Evolutionary conservation across 441 rosid species (phyloP), one percentile per base, ranked within the genome.

Genomic region (Brassica balearica): DNA sequence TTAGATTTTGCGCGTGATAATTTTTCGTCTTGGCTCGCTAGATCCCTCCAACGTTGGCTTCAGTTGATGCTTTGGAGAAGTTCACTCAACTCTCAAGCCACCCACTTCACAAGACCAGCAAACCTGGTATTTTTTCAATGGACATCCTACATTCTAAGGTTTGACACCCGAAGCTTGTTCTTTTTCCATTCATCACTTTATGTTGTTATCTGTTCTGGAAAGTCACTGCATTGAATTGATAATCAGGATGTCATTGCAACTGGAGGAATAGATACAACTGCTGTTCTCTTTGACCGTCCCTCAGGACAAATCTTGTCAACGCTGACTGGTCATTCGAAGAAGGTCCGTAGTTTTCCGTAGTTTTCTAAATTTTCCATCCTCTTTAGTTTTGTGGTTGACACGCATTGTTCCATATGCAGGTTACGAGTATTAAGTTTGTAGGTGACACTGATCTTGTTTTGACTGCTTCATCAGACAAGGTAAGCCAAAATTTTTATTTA

Each of bases 81-180:
- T 94, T 83, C 81, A 97, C 98, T 29, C 98, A 94, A 80, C 88
- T 94, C 73, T 89, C 97, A 34, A 94, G 98, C 87, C 97, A 94
- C 82, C 99, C 99, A 1, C 97, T 97, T 81, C 98, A 93, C 86
- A 97, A 92, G 87, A 97, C 98, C 58, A 92, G 78, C 89, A 97
- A 92, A 76, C 97, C 98, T 0, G 97, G 99, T 76, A 88, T 97
- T 81, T 67, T 84, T 65, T 91, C 80, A 77, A 86, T 96, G 96
- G 98, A 96, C 93, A 76, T 80, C 77, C 77, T 67, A 68, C 79
- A 63, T 15, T 73, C 70, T 43, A 72, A 43, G 72, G 82, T 82
- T 74, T 65, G 71, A 38, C 43, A 38, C 43, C 43, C 43, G 43
- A 10, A 38, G 9, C 10, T 38, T 71, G 23, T 14, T 71, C 68